Conservation (phyloP, 148 eudicot species). For the Diospyros lotus region DNA sequence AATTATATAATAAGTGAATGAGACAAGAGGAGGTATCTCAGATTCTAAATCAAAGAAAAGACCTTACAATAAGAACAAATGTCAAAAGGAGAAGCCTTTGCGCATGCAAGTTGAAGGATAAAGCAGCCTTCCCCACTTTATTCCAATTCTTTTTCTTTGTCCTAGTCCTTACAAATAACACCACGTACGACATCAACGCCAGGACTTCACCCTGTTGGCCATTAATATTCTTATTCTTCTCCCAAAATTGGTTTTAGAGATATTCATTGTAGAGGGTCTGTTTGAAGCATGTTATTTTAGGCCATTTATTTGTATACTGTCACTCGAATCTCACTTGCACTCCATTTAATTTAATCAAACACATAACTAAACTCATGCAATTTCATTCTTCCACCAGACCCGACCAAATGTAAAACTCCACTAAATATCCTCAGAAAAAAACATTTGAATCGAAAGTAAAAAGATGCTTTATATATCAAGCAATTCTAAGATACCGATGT, state of each 20-base stretch:
- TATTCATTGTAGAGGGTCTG: not conserved
- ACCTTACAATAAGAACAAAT: too few relatives aligned
- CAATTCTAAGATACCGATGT: too few relatives aligned
- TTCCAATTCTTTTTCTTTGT: slow-evolving; percentile 15
- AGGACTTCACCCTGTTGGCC: slow-evolving; percentile 15
- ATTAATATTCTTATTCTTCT: slow-evolving; percentile 15
- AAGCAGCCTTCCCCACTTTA: slow-evolving; percentile 33
- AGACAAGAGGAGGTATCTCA: not conserved
- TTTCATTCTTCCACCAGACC: too few relatives aligned
- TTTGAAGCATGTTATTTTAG: not conserved
- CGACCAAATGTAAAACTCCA: too few relatives aligned
- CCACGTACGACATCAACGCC: slow-evolving; percentile 8
- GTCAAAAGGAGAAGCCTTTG: slow-evolving; percentile 26
- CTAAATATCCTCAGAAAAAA: too few relatives aligned
- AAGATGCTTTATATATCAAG: too few relatives aligned
- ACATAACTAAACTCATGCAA: too few relatives aligned
- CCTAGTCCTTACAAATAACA: too few relatives aligned
- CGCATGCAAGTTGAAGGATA: slow-evolving; percentile 26
- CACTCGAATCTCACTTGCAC: not conserved
- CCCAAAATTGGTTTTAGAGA: not conserved
- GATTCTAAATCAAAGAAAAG: too few relatives aligned
- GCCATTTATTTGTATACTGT: too few relatives aligned
- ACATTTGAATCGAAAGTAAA: too few relatives aligned
- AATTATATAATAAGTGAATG: not conserved
- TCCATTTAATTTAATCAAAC: too few relatives aligned